A percentile compares a stretch with the other conserved stretches of the same genome.
These are phyloP conservation scores for Pichia sp. DNA, from an alignment of 1,139 yeast species.

Conservation along the genomic window DNA sequence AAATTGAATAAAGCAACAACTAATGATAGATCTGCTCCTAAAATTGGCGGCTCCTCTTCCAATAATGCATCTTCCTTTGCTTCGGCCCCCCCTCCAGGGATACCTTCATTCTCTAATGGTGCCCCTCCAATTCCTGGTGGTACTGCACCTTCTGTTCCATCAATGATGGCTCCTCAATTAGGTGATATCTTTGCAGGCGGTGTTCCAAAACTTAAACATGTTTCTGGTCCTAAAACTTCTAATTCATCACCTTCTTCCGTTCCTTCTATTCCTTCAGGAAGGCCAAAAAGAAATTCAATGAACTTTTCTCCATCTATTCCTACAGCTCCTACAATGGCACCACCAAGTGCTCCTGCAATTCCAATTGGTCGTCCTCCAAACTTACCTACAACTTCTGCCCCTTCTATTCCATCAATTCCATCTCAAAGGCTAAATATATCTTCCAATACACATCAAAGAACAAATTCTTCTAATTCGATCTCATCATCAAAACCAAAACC, in stretches of 20 bases:
- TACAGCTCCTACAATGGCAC: constrained; percentile 18
- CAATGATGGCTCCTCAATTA: constrained; percentile 42
- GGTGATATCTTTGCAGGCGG: constrained; percentile 87
- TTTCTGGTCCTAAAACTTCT: constrained; percentile 39
- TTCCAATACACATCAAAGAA: too few species aligned
- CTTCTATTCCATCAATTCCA: constrained; percentile 3
- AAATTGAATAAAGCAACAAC: constrained; percentile 71
- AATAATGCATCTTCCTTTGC: neutral
- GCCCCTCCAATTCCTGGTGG: constrained; percentile 18
- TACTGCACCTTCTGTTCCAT: constrained; percentile 13
- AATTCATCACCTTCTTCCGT: constrained; percentile 20
- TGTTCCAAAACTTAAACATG: constrained; percentile 68
- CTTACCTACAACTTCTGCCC: constrained; percentile 7
- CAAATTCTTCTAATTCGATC: constrained; percentile 4
- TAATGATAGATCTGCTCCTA: constrained; percentile 60
- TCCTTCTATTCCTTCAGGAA: constrained; percentile 15
- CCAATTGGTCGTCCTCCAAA: constrained; percentile 15
- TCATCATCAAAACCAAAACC: constrained; percentile 23
- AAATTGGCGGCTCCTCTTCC: constrained; percentile 34
- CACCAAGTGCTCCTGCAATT: constrained; percentile 14
- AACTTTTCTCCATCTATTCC: constrained; percentile 6
- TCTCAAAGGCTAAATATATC: constrained; percentile 2
- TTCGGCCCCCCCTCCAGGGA: constrained; percentile 19
- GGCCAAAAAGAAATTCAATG: constrained; percentile 12
- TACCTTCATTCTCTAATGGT: constrained; percentile 7